Conservation (phyloP, 1,284 basidiomycete genomes). For the Puccinia novopanici region DNA sequence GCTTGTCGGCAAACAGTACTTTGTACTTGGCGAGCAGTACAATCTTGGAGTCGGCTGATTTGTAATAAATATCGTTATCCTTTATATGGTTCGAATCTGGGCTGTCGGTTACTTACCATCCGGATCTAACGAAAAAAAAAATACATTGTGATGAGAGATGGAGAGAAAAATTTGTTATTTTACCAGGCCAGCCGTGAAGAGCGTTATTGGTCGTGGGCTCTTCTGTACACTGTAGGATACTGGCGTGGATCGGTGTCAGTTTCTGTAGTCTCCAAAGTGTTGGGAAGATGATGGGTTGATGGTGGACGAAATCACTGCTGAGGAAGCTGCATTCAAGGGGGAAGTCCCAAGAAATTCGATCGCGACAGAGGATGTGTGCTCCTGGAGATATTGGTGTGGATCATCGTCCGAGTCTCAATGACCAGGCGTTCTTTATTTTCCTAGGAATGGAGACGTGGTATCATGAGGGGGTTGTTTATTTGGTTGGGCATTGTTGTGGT, state of each 20-base stretch:
- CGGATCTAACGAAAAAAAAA: background rate
- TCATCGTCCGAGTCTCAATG: background rate
- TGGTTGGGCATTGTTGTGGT: too few relatives aligned
- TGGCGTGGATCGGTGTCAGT: background rate
- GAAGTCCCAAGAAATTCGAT: background rate
- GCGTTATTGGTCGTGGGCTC: too few relatives aligned
- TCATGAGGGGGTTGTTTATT: too few relatives aligned
- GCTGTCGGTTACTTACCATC: background rate
- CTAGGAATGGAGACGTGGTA: background rate
- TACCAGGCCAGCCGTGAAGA: background rate
- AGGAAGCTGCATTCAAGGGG: background rate
- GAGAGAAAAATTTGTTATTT: background rate
- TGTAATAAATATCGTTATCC: background rate
- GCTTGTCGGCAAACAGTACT: background rate
- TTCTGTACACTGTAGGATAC: background rate
- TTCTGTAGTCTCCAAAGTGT: too few relatives aligned
- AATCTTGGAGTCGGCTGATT: background rate
- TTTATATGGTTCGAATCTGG: too few relatives aligned
- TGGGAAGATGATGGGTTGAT: background rate
- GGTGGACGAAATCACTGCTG: background rate
- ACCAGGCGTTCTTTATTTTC: background rate
- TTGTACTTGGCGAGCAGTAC: background rate
- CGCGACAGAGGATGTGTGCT: too few relatives aligned
- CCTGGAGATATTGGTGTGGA: background rate
- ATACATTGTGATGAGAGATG: background rate